Base-by-base conservation (phyloP, 108 stramenopile species). In the Mediolabrus comicus region DNA sequence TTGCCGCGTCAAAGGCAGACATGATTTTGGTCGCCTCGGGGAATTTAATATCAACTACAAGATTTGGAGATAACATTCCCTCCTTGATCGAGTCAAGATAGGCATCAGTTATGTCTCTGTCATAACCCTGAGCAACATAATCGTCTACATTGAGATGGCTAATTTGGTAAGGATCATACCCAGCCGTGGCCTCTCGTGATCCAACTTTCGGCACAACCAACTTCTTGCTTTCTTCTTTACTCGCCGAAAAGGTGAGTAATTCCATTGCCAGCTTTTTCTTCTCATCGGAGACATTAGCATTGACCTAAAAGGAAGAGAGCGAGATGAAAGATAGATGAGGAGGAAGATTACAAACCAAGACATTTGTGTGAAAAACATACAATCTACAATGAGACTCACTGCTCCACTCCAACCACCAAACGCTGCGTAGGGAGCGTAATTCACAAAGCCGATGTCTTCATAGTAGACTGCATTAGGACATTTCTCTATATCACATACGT, bases 371-470 rank as follows among this genome's bases (percentile, higher is more conserved):
- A 19, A 9, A n/a, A 7, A 62, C 53, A 22, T 10, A 19, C 22
- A 24, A 25, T 10, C 2, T 16, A 7, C 43, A 3, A 46, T 6
- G 43, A 46, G 17, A 46, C 43, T 46, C n/a, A 82, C 67, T 24
- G 66, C 84, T 24, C 59, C 77, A 6, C 43, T 39, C 80, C 80
- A 82, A 4, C 84, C 81, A 22, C 80, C 84, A 49, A 56, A 68
- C 25, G 84, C 84, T 4, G 84, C 65, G 49, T 85, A 85, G 26
- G 81, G 76, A 27, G 81, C 76, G 43, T 36, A 62, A 56, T 85
- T 85, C 27, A 85, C 77, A 17, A 81, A 53, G 7, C 69, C 67
- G 24, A 70, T 67, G 38, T 82, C 81, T n/a, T 59, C 68, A 49
- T 80, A 83, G 59, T 67, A 72, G 6, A 11, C 33, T 14, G 51